A percentile compares a stretch with the other conserved stretches of the same genome.
phyloP scores from a whole-genome alignment of 805 yeast genomes.

The Monosporozyma servazzii region DNA sequence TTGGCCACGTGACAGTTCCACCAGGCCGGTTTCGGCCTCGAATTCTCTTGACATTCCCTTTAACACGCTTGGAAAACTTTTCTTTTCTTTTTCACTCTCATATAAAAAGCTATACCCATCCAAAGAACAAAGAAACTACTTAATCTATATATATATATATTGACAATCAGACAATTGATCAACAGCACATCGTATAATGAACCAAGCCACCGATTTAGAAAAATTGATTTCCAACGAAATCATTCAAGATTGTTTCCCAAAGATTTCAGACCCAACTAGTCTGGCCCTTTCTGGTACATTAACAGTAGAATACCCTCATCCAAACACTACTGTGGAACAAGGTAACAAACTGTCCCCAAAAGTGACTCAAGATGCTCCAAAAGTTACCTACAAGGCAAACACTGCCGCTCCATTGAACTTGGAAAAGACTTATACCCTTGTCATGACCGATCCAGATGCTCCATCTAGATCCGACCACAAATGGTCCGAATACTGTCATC shows the following conservation, averaged over 20 bases:
- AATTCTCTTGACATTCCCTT: too few species aligned
- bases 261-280: constrained; percentile 10
- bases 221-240: constrained; percentile 22
- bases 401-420: constrained; percentile 27
- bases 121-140: too few species aligned
- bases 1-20: too few species aligned
- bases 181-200: too few species aligned
- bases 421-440: constrained; percentile 46
- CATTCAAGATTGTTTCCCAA: constrained; percentile 21
- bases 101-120: too few species aligned
- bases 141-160: too few species aligned
- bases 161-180: too few species aligned
- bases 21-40: too few species aligned
- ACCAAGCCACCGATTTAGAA: constrained; percentile 11
- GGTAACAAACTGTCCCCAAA: constrained; percentile 62
- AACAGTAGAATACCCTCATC: constrained; percentile 18
- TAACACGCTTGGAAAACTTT: too few species aligned
- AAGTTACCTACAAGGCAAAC: constrained; percentile 53
- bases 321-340: constrained; percentile 43
- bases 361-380: constrained; percentile 60
- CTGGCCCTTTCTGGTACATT: constrained; percentile 7
- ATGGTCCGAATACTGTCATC: constrained; percentile 86
- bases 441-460: constrained; percentile 90
- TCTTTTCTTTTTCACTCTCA: too few species aligned
- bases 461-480: constrained; percentile 74